Conservation (phyloP, 176 grass and related monocot genomes). For the Musa troglodytarum region DNA sequence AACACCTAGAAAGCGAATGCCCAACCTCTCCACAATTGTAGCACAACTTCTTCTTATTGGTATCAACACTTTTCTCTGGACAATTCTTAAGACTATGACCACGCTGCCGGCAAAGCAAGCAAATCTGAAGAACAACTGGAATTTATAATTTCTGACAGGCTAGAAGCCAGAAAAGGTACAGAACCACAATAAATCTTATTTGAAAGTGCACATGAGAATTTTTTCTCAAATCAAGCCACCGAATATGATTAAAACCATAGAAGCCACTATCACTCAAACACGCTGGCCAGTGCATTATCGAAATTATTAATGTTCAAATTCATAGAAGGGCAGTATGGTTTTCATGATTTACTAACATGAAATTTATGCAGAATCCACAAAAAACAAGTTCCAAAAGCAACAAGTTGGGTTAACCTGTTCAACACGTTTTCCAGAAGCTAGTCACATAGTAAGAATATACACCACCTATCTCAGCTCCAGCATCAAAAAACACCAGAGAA, state of each 20-base stretch:
- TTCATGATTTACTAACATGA: not conserved
- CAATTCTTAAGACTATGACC: slow-evolving; percentile 95
- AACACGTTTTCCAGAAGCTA: not conserved
- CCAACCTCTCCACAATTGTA: slow-evolving; percentile 86
- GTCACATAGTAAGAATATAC: not conserved
- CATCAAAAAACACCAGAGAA: too few species aligned
- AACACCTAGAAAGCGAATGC: slow-evolving; percentile 75
- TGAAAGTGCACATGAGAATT: not conserved
- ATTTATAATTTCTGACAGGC: slow-evolving; percentile 3
- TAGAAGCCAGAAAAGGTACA: not conserved
- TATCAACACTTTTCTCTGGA: slow-evolving; percentile 47
- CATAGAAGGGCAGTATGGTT: not conserved
- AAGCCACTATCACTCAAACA: not conserved
- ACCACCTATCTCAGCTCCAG: too few species aligned
- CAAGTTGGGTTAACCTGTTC: not conserved
- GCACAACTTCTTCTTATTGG: slow-evolving; percentile 54
- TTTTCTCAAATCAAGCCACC: not conserved
- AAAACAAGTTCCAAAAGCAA: not conserved
- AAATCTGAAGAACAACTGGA: slow-evolving; percentile 39
- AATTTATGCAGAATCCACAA: not conserved
- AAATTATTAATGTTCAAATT: not conserved
- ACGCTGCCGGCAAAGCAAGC: slow-evolving; percentile 66
- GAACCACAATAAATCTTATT: not conserved
- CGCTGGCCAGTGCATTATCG: not conserved
- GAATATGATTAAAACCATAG: not conserved